Base-by-base conservation (phyloP, 352 stramenopile genomes). In the Globisporangium spiculum region DNA sequence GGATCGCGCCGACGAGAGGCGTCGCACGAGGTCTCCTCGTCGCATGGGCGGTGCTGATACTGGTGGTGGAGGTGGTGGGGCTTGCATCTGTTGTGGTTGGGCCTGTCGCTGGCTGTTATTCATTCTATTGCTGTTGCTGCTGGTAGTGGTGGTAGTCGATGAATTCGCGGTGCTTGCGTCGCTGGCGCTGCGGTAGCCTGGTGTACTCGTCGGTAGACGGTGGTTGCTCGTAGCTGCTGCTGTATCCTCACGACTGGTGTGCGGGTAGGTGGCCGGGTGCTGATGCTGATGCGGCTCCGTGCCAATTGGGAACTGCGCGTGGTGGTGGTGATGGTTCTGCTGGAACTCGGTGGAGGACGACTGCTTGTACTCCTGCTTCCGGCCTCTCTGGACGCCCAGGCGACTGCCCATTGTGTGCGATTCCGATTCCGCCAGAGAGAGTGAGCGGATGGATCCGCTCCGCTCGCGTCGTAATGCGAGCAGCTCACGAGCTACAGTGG, bases 21-120 rank as follows among this genome's bases (percentile, higher is more conserved):
- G 41, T 20, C 65, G 65, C 55, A 69, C 65, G n/a, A 65, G 65
- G 18, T 69, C 34, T 24, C 63, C 20, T 36, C 65, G 65, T n/a
- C 53, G 34, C 16, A 55, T 34, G 0, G 32, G 8, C 1, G 32
- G 16, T n/a, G 63, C 26, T 44, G 48, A 27, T 58, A 20, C 3
- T 66, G 44, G 18, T 24, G 26, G 16, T n/a, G 27, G 27, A 8
- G 32, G 54, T 59, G 48, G 48, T 30, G 44, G 44, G 6, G 38
- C 0, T 10, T 55, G 48, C 48, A 27, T 27, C 61, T 27, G 50
- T n/a, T 60, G 63, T 27, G 54, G 20, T 18, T 56, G 34, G 10
- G 20, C 18, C 22, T 34, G 54, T 20, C 8, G 38, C 24, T 57
- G n/a, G 46, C 55, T 63, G 14, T 58, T 52, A 24, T 55, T 66